Percentiles rank a stretch among this genome's conserved stretches.
These are phyloP conservation scores for Monosporascus ibericus DNA, from an alignment of 2,329 filamentous ascomycete species.

Conservation along the genomic window DNA sequence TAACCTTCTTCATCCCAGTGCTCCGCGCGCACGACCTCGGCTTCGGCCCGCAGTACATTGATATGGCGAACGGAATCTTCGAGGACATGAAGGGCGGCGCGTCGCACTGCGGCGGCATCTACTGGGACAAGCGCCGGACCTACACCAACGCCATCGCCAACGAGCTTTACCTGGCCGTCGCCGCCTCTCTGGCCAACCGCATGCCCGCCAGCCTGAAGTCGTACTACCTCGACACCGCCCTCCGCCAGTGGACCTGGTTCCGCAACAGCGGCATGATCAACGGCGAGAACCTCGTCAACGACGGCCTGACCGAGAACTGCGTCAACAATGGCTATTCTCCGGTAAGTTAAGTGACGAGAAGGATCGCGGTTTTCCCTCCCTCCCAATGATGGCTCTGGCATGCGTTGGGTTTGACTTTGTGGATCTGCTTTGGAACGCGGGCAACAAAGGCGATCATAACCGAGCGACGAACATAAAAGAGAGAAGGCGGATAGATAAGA, in stretches of 20 bases:
- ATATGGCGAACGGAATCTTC: slow-evolving; percentile 43
- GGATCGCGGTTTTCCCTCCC: too few species aligned
- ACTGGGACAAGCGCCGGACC: slow-evolving; percentile 43
- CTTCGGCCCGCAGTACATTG: slow-evolving; percentile 36
- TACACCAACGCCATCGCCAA: slow-evolving; percentile 46
- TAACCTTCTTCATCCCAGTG: slow-evolving; percentile 41
- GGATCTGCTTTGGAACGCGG: too few species aligned
- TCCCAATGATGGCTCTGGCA: too few species aligned
- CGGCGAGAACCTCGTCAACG: slow-evolving; percentile 36
- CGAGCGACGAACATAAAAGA: too few species aligned
- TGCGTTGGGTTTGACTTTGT: too few species aligned
- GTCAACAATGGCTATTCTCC: slow-evolving; percentile 45
- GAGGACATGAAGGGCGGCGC: slow-evolving; percentile 42
- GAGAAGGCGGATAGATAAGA: too few species aligned
- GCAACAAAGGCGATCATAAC: too few species aligned
- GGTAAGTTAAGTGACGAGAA: background rate
- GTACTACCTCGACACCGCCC: slow-evolving; percentile 36
- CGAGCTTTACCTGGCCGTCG: slow-evolving; percentile 43
- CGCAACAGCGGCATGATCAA: slow-evolving; percentile 39
- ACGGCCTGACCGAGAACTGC: slow-evolving; percentile 39
- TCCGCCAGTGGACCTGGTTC: slow-evolving; percentile 42
- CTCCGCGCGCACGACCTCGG: slow-evolving; percentile 35
- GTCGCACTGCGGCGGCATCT: slow-evolving; percentile 45
- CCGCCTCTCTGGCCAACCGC: slow-evolving; percentile 42
- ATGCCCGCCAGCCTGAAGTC: slow-evolving; percentile 20